Conservation (phyloP, 305 asterid species). For the Coffea humblotiana region DNA sequence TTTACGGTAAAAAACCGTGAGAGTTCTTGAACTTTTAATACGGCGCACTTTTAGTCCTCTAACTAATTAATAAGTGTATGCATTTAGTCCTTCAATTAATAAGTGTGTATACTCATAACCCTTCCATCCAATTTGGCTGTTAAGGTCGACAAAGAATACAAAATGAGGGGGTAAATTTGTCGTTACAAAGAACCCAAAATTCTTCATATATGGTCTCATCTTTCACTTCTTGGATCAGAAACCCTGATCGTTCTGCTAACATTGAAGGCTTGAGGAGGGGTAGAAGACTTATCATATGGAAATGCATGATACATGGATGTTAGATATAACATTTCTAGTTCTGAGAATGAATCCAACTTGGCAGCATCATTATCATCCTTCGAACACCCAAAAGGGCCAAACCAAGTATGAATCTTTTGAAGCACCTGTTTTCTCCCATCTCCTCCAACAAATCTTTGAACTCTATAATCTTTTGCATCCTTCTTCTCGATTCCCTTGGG, state of each 20-base stretch:
- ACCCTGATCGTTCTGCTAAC: conserved; percentile 79
- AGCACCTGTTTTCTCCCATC: conserved; percentile 61
- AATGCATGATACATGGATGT: conserved; percentile 79
- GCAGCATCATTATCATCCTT: conserved; percentile 65
- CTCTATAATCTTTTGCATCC: conserved; percentile 20
- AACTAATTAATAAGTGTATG: too few relatives aligned
- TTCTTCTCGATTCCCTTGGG: conserved; percentile 39
- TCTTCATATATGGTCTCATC: too few relatives aligned
- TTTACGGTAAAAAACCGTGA: neutral
- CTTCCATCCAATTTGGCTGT: too few relatives aligned
- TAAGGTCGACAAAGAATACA: too few relatives aligned
- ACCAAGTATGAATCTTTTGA: conserved; percentile 61
- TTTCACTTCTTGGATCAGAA: conserved; percentile 44
- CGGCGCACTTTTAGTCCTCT: too few relatives aligned
- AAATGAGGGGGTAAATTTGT: too few relatives aligned
- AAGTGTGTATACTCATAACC: too few relatives aligned
- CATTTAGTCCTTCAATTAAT: too few relatives aligned
- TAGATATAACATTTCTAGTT: conserved; percentile 76
- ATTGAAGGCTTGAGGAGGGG: conserved; percentile 90
- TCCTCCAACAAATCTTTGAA: conserved; percentile 27
- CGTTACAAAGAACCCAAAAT: too few relatives aligned
- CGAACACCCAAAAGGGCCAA: conserved; percentile 49
- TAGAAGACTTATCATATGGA: conserved; percentile 91
- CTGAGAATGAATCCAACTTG: conserved; percentile 66
- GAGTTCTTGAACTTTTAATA: too few relatives aligned